These are phyloP conservation scores for Boletellus sp. DNA, from an alignment of 768 basidiomycete species.

Conservation along the genomic window DNA sequence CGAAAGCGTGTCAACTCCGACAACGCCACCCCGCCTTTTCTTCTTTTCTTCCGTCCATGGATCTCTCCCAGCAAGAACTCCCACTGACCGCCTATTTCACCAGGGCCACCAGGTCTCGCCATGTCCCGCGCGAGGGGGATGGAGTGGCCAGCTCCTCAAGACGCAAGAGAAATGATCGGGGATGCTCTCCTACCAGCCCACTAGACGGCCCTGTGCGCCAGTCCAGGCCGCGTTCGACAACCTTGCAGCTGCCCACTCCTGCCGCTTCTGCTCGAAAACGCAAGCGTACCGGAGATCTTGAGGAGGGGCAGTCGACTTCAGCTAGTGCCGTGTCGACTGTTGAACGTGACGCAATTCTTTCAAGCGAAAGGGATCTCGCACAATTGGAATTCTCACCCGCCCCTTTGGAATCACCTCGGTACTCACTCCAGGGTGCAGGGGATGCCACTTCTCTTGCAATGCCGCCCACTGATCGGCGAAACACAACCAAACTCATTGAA, in stretches of 20 bases:
- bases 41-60: constrained; percentile 16
- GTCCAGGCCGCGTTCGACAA: constrained; percentile 3
- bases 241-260: constrained; percentile 24
- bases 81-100: constrained; percentile 29
- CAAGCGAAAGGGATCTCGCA: constrained; percentile 2
- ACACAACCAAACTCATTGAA: neutral
- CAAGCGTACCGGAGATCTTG: neutral
- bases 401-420: neutral
- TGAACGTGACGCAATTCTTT: neutral
- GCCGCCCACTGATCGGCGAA: constrained; percentile 4
- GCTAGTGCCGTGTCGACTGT: neutral
- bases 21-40: neutral
- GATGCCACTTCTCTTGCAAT: constrained; percentile 5
- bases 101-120: constrained; percentile 5
- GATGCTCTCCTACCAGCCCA: neutral
- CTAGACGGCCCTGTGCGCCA: neutral
- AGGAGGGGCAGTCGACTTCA: neutral
- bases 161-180: constrained; percentile 13
- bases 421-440: neutral
- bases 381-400: neutral
- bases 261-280: constrained; percentile 18
- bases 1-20: constrained; percentile 42
- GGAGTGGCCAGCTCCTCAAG: constrained; percentile 14
- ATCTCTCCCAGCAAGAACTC: constrained; percentile 33
- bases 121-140: constrained; percentile 1